Percentiles rank a stretch among this genome's conserved stretches.
Evolutionary conservation across 1,139 yeast species (phyloP).

Genomic region (Saccharomyces hybrid): DNA sequence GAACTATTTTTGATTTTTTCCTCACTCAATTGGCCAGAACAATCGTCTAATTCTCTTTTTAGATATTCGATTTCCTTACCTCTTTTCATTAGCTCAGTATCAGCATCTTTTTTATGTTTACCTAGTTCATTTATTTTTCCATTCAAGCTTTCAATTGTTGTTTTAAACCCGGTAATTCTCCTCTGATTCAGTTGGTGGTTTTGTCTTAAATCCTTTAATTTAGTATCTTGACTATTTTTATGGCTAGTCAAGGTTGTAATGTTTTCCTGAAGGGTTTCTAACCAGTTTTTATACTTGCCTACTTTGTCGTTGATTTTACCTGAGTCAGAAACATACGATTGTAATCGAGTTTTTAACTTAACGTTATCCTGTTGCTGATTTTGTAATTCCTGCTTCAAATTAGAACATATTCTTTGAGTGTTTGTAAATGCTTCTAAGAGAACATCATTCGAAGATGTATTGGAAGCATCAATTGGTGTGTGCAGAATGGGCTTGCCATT

Average conservation of each 20-base stretch:
- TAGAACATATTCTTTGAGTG: constrained; percentile 29
- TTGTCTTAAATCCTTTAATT: constrained; percentile 16
- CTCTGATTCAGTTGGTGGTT: constrained; percentile 13
- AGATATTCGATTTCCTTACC: constrained; percentile 27
- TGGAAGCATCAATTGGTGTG: not conserved
- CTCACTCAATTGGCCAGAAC: constrained; percentile 31
- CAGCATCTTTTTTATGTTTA: constrained; percentile 14
- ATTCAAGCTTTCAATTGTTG: constrained; percentile 15
- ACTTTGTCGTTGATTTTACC: constrained; percentile 15
- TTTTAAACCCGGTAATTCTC: constrained; percentile 15
- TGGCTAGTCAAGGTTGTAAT: constrained; percentile 14
- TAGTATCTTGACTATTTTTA: constrained; percentile 14
- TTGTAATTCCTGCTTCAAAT: constrained; percentile 25
- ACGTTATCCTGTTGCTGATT: constrained; percentile 20
- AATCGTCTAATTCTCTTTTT: constrained; percentile 26
- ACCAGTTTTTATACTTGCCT: constrained; percentile 13
- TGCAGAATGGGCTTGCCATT: not conserved
- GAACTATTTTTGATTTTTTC: constrained; percentile 26
- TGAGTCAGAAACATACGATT: constrained; percentile 15
- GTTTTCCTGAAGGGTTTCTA: constrained; percentile 17
- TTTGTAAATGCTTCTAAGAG: constrained; percentile 30
- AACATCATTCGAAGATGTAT: constrained; percentile 29
- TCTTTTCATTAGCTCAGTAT: constrained; percentile 19
- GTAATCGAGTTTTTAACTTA: constrained; percentile 17
- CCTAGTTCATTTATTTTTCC: constrained; percentile 11